Evolutionary conservation across 2,329 filamentous ascomycete genomes (phyloP), one percentile per base, ranked within the genome.

Genomic region (Drechslerella dactyloides): DNA sequence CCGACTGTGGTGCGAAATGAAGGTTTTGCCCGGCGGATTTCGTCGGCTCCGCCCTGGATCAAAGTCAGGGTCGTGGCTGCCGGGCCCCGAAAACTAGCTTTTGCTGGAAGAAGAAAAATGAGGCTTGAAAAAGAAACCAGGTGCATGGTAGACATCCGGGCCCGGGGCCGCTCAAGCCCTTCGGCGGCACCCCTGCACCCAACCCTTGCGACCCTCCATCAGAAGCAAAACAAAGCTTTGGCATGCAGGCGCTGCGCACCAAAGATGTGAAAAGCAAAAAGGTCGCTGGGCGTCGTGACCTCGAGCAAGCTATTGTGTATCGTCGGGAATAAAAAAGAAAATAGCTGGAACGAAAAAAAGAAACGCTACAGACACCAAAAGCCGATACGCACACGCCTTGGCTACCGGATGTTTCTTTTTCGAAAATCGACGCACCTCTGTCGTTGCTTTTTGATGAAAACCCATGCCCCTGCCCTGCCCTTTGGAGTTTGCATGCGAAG

Each of bases 301-400:
- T 42, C 15, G 11, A 15, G 13, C 37, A 42, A 42, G 15, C 37
- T 15, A 3, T 42, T 13, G 37, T 15, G 5, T 15, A 3, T 42
- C 37, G 37, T 15, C 37, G 37, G 37, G 5, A 5, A 42, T 42
- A 15, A 42, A 42, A 42, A 42, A 17, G 15, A 42, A 44, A 44
- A 23, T n/a, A n/a, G n/a, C 30, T 27, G 21, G 24, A 33, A 53
- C 42, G 19, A 44, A n/a, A 46, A 48, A 50, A 58, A 24, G 59
- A 60, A 51, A 52, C 56, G 62, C 61, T 44, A 56, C 21, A 56
- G 30, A 56, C 21, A 56, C 19, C 8, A 35, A 37, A 55, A 37
- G n/a, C n/a, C 24, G 52, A 50, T 15, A 1, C 11, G 10, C 40
- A 37, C 44, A 17, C 2, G 8, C 44, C 57, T 48, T 48, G 33